These are phyloP conservation scores for Knoxia roxburghii DNA, from an alignment of 257 asterid genomes.

Conservation along the genomic window DNA sequence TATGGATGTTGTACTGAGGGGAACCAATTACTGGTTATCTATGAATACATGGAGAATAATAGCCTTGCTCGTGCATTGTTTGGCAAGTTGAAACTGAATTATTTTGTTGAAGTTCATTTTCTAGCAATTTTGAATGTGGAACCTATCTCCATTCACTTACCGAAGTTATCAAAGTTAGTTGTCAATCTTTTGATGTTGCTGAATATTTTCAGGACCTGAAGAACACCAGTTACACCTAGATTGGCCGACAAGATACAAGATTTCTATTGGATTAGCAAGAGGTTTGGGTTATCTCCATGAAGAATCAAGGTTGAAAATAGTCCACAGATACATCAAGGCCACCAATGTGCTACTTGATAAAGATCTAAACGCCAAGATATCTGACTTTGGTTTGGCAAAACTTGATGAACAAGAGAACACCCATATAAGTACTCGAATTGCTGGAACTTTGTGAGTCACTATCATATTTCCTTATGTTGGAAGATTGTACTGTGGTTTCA, in stretches of 20 bases:
- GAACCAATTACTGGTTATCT: slow-evolving; percentile 58
- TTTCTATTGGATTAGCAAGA: slow-evolving; percentile 62
- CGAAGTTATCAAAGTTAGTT: neutral
- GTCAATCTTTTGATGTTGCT: neutral
- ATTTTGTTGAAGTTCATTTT: neutral
- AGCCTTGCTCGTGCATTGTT: slow-evolving; percentile 74
- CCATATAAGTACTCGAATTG: slow-evolving; percentile 54
- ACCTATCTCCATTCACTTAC: neutral
- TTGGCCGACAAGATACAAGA: slow-evolving; percentile 57
- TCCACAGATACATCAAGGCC: slow-evolving; percentile 73
- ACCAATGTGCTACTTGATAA: slow-evolving; percentile 74
- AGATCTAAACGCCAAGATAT: slow-evolving; percentile 58
- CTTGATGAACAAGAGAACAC: slow-evolving; percentile 58
- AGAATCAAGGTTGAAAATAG: slow-evolving; percentile 74
- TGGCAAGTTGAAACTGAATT: slow-evolving; percentile 44
- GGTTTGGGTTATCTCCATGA: slow-evolving; percentile 86
- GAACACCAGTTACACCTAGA: slow-evolving; percentile 48
- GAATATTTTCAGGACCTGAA: slow-evolving; percentile 35
- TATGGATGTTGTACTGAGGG: slow-evolving; percentile 68
- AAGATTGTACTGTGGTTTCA: too few species aligned
- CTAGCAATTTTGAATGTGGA: neutral
- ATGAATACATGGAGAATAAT: slow-evolving; percentile 72
- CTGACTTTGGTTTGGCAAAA: slow-evolving; percentile 81
- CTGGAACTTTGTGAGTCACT: slow-evolving; percentile 61
- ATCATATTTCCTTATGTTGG: neutral